A percentile compares a stretch with the other conserved stretches of the same genome.
Evolutionary conservation across 345 rosid species (phyloP).

Genomic region (Populus deltoides): DNA sequence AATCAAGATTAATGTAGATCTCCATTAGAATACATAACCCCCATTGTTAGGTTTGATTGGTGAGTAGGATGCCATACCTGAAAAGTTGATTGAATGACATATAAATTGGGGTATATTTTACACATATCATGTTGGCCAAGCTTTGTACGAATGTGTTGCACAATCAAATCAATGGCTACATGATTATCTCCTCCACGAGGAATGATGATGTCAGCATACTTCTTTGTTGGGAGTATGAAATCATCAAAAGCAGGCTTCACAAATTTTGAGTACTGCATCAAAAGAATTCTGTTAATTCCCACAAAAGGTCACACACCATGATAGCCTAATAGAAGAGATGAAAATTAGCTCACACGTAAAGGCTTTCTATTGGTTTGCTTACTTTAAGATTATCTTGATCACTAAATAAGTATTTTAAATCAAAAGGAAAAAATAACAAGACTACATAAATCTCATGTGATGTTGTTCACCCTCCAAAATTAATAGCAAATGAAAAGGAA

Average conservation of each 20-base stretch:
- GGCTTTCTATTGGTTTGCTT: too few species aligned
- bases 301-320: background rate
- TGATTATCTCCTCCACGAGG: conserved; percentile 99
- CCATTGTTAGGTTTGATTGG: background rate
- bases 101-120: conserved; percentile 93
- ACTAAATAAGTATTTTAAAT: too few species aligned
- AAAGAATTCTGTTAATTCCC: conserved; percentile 18
- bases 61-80: conserved; percentile 53
- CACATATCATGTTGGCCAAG: conserved; percentile 98
- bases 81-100: conserved; percentile 93
- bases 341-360: too few species aligned
- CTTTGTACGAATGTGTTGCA: conserved; percentile 94
- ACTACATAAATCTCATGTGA: too few species aligned
- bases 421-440: too few species aligned
- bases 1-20: background rate
- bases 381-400: too few species aligned
- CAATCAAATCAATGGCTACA: conserved; percentile 95
- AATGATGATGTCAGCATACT: conserved; percentile 94
- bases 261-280: conserved; percentile 94
- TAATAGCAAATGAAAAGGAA: too few species aligned
- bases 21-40: background rate
- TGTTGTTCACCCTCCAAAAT: too few species aligned
- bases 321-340: too few species aligned
- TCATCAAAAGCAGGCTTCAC: conserved; percentile 99
- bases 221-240: conserved; percentile 98